Base-by-base conservation (phyloP, 2,329 filamentous ascomycete genomes). In the Acephala macrosclerotiorum region DNA sequence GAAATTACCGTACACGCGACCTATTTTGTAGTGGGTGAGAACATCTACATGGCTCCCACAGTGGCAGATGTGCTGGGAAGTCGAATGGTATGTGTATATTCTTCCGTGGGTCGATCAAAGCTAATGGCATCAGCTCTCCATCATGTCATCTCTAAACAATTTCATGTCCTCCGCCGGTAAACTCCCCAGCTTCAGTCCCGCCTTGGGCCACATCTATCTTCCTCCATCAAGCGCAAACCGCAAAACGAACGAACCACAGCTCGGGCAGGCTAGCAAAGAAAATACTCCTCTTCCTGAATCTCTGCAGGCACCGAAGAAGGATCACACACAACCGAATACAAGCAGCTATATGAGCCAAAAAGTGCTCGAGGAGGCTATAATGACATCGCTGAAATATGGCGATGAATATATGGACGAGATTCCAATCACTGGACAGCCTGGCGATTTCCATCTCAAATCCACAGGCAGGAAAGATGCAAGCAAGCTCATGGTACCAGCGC, bases 381-480 rank as follows among this genome's bases (percentile, higher is more conserved):
- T 81, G 70, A 80, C 87, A 47, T 85, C 88, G 70, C 80, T 87
- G 76, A 83, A 82, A 68, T 86, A 85, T 70, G 88, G 87, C 42
- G 84, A 86, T 58, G 87, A 90, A 69, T 90, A 88, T 74, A 85
- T 90, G 77, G 87, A 91, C 76, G 86, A 90, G 75, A 90, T 89
- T 70, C 87, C 88, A 49, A 90, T 91, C 71, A 89, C 87, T 0
- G 88, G 89, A 58, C 83, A 84, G 35, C 88, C 88, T 0, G 88
- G 88, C 58, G 86, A 88, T 61, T 91, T 90, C 76, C 87, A 89
- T 70, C 81, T 90, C 12, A 84, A 85, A 9, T 87, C 86, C 8
- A 89, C 87, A 0, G 87, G 88, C 1, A 82, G 87, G 33, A 74
- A 72, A 49, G 73, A 75, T 29, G 73, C 72, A 36, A 73, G 72